Base-by-base conservation (phyloP, 225 moss, liverwort and hornwort species). In the Ulota crispa region DNA sequence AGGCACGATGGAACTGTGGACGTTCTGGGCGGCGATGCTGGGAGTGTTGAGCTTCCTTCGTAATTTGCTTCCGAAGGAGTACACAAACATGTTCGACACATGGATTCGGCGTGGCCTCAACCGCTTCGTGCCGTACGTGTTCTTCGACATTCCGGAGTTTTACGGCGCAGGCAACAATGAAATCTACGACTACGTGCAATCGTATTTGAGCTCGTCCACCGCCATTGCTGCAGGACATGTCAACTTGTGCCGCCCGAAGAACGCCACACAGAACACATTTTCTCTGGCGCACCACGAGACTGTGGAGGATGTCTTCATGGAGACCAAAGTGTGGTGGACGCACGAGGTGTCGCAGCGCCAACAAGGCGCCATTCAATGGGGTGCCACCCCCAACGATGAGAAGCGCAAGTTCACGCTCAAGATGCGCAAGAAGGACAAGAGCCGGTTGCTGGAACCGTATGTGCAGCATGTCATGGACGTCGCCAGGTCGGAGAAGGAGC, bases 381-480 rank as follows among this genome's bases (percentile, higher is more conserved):
- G 82, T 4, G 6, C 59, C 9, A 28, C 8, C 3, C 67, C 68
- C 37, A 84, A 84, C 21, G 89, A 92, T 36, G 89, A 86, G 76
- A 86, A 85, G 19, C 84, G 92, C 75, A 86, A 76, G 77, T 92
- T 77, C 76, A 88, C 90, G 31, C 88, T 92, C 21, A 90, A 90
- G 73, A 90, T 92, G 24, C 86, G 87, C 23, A 91, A 89, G 86
- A 91, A 80, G 28, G 95, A 92, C 70, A 95, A 92, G 74, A 73
- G 7, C 50, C 80, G 78, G 3, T 36, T 95, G 54, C 84, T 95
- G 42, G 91, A 88, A 8, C 45, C 39, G 4, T 97, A 95, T 73
- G 86, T 97, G 24, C 81, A 86, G 54, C 87, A 95, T 76, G 86
- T 97, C 54, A 90, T 90, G 80, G 75, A 70, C 20, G 75, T 68